Conservation (phyloP, 345 rosid genomes). For the Bretschneidera sinensis region DNA sequence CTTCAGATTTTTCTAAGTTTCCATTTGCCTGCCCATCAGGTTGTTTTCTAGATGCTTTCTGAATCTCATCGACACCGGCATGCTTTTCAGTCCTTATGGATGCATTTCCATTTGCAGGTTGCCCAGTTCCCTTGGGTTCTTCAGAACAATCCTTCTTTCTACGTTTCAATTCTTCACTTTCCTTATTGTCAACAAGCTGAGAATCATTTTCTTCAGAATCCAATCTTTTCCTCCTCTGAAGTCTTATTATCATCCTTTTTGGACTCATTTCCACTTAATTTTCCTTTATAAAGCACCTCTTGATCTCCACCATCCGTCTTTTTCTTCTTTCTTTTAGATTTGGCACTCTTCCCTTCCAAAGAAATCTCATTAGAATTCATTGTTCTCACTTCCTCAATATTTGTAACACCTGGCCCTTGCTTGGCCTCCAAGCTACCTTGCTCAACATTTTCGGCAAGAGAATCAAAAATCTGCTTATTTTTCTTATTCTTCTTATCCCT, state of each 20-base stretch:
- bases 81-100: constrained; percentile 13
- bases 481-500: constrained; percentile 54
- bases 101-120: constrained; percentile 16
- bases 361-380: constrained; percentile 5
- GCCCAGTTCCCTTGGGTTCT: constrained; percentile 18
- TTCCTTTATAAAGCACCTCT: constrained; percentile 14
- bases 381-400: no score
- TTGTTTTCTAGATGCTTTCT: constrained; percentile 30
- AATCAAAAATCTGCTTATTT: constrained; percentile 21
- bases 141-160: constrained; percentile 41
- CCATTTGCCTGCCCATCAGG: constrained; percentile 30
- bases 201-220: constrained; percentile 41
- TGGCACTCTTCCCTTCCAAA: constrained; percentile 17
- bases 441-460: constrained; percentile 10
- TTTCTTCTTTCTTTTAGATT: constrained; percentile 20
- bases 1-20: constrained; percentile 28
- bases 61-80: constrained; percentile 9
- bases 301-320: constrained; percentile 9
- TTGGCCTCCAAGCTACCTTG: constrained; percentile 12
- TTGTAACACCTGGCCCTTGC: constrained; percentile 1
- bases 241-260: constrained; percentile 17
- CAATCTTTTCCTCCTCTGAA: constrained; percentile 35
- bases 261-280: constrained; percentile 13
- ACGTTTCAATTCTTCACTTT: constrained; percentile 46
- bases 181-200: constrained; percentile 23